Evolutionary conservation across 768 basidiomycete genomes (phyloP).

Genomic region (Gelatoporia subvermispora): DNA sequence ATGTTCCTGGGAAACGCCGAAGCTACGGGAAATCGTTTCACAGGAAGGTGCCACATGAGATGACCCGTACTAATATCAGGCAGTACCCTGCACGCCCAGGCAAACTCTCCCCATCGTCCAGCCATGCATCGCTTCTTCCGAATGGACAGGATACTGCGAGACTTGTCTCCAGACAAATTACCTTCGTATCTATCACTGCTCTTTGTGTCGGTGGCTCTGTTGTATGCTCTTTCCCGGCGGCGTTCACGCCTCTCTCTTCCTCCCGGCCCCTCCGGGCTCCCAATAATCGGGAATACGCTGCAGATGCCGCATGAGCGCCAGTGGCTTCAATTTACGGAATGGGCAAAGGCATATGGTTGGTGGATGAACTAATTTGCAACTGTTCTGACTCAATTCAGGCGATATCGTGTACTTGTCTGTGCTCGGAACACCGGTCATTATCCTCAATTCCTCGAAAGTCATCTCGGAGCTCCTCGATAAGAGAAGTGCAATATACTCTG

Average conservation of each 20-base stretch:
- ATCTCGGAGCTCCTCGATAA: constrained; percentile 19
- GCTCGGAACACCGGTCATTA: constrained; percentile 10
- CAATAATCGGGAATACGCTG: constrained; percentile 21
- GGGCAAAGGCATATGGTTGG: constrained; percentile 6
- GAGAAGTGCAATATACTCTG: constrained; percentile 16
- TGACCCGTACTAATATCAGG: too few relatives aligned
- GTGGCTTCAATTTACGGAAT: constrained; percentile 1
- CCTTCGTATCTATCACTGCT: neutral
- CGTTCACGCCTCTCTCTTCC: constrained; percentile 8
- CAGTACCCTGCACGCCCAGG: too few relatives aligned
- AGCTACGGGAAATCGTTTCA: too few relatives aligned
- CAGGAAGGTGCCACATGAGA: too few relatives aligned
- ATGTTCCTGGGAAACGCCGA: too few relatives aligned
- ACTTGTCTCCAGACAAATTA: neutral
- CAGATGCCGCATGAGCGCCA: neutral
- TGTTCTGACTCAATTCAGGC: neutral
- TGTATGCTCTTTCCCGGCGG: neutral
- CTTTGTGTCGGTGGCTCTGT: neutral
- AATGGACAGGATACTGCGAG: neutral
- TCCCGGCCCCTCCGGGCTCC: constrained; percentile 21
- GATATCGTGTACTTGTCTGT: constrained; percentile 13
- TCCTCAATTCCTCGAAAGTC: constrained; percentile 6
- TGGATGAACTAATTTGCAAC: too few relatives aligned
- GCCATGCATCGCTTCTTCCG: neutral
- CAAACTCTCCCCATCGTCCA: too few relatives aligned